Evolutionary conservation across 2,329 filamentous ascomycete genomes (phyloP).

Genomic region (Alternaria tenuissima): DNA sequence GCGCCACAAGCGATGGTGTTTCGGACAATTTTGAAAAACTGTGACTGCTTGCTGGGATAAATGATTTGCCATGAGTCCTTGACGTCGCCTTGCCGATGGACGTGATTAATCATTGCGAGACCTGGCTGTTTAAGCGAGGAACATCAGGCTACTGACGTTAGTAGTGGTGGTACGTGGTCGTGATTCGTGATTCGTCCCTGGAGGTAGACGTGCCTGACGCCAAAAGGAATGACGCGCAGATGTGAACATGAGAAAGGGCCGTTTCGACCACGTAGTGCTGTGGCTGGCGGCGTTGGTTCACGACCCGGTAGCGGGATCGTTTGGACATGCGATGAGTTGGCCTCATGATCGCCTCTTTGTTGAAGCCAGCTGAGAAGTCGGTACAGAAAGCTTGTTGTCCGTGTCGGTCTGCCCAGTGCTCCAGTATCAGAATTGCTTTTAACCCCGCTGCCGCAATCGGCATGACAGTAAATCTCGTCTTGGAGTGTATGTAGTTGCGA

Average conservation of each 20-base stretch:
- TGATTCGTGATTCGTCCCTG: slow-evolving; percentile 7
- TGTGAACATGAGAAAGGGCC: background rate
- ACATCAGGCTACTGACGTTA: background rate
- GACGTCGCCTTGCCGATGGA: background rate
- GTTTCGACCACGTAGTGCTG: slow-evolving; percentile 4
- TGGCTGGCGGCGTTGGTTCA: background rate
- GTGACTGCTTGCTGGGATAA: background rate
- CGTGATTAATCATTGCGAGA: background rate
- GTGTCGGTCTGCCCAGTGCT: background rate
- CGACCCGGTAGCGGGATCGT: background rate
- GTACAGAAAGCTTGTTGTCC: background rate
- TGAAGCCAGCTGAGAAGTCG: background rate
- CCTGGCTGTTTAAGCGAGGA: background rate
- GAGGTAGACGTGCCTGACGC: slow-evolving; percentile 5
- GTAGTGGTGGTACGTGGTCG: background rate
- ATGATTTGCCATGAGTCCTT: background rate
- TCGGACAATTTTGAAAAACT: background rate
- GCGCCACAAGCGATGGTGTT: slow-evolving; percentile 7
- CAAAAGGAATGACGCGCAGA: slow-evolving; percentile 7
- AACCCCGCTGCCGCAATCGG: background rate
- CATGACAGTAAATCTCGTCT: background rate
- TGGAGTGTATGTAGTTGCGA: background rate
- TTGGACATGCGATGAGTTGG: background rate
- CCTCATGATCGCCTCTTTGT: background rate
- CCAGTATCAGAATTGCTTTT: background rate